These are phyloP conservation scores for Yamadazyma friedrichii DNA, from an alignment of 1,139 yeast species.

Conservation along the genomic window DNA sequence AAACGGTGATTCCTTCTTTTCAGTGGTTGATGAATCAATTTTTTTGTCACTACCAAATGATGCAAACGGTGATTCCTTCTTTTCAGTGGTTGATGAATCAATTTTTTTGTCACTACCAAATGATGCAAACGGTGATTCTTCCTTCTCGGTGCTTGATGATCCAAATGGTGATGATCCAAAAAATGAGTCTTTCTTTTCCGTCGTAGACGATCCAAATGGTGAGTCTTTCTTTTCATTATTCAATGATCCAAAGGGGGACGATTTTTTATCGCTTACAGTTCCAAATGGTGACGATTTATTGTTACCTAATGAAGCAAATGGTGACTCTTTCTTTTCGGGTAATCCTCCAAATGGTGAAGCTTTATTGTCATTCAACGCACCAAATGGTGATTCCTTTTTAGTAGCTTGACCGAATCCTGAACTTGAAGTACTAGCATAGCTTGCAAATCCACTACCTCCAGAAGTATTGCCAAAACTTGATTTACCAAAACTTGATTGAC, in stretches of 20 bases:
- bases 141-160: neutral
- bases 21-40: slow-evolving; percentile 7
- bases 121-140: neutral
- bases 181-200: neutral
- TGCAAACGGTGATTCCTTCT: slow-evolving; percentile 2
- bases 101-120: slow-evolving; percentile 5
- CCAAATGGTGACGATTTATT: slow-evolving; percentile 4
- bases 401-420: slow-evolving; percentile 5
- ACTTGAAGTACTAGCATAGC: slow-evolving; percentile 7
- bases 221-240: slow-evolving; percentile 2
- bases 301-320: slow-evolving; percentile 6
- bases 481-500: slow-evolving; percentile 17
- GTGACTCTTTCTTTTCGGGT: slow-evolving; percentile 6
- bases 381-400: slow-evolving; percentile 6
- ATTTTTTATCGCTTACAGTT: neutral
- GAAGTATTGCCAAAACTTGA: slow-evolving; percentile 15
- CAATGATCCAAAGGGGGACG: slow-evolving; percentile 1
- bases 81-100: slow-evolving; percentile 2
- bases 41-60: neutral
- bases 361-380: slow-evolving; percentile 1
- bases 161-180: slow-evolving; percentile 8
- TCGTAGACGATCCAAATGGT: slow-evolving; percentile 1
- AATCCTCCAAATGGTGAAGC: slow-evolving; percentile 5
- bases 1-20: slow-evolving; percentile 7
- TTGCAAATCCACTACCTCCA: slow-evolving; percentile 13